Conservation (phyloP, 176 grass and related monocot species). For the Zoysia japonica region DNA sequence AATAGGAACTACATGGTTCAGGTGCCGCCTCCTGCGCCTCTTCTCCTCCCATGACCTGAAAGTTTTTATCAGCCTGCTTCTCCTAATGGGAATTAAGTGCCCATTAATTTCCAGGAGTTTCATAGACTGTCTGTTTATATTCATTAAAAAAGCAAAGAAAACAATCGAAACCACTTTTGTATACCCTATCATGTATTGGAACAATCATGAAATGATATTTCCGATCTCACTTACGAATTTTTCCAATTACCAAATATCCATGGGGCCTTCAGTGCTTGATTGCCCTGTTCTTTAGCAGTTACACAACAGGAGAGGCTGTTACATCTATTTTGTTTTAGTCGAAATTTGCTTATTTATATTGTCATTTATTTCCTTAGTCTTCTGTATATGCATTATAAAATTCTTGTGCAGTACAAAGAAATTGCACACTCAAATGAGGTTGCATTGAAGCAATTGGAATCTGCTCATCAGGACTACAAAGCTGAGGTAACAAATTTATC, state of each 20-base stretch:
- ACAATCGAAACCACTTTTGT: not conserved
- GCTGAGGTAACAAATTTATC: slow-evolving; percentile 59
- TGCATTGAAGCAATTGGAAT: slow-evolving; percentile 90
- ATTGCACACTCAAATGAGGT: slow-evolving; percentile 90
- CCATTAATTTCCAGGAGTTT: not conserved
- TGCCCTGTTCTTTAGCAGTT: not conserved
- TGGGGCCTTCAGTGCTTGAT: not conserved
- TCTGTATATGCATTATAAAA: slow-evolving; percentile 29
- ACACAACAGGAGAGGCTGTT: not conserved
- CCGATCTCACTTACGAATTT: not conserved
- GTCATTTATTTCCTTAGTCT: slow-evolving; percentile 27
- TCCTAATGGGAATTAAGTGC: not conserved
- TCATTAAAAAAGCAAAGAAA: not conserved
- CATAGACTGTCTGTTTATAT: not conserved
- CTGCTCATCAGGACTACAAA: slow-evolving; percentile 76
- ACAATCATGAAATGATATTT: not conserved
- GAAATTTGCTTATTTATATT: slow-evolving; percentile 23
- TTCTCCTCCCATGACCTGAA: not conserved
- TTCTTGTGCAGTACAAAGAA: slow-evolving; percentile 90
- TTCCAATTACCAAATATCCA: not conserved
- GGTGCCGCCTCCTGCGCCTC: slow-evolving; percentile 33
- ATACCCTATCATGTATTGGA: not conserved
- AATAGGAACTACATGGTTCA: slow-evolving; percentile 98
- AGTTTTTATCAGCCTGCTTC: not conserved
- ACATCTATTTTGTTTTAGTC: not conserved